These are phyloP conservation scores for Aspergillaceae sp. DNA, from an alignment of 2,329 filamentous ascomycete genomes.

Conservation along the genomic window DNA sequence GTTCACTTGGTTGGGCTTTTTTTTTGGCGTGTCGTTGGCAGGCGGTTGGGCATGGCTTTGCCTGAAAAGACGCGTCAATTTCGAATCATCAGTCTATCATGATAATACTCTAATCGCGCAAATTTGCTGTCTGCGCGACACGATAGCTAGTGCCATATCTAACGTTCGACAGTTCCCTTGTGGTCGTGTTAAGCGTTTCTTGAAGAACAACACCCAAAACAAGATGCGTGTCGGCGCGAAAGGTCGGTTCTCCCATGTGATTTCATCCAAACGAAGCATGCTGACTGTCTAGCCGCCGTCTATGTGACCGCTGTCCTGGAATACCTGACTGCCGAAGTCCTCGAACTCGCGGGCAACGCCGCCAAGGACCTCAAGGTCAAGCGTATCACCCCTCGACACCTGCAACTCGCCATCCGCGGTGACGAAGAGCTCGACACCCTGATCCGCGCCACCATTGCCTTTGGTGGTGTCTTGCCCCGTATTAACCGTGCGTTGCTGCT, in stretches of 20 bases:
- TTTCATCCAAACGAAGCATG: neutral
- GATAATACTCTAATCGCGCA: too few species aligned
- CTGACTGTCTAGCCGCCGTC: slow-evolving; percentile 57
- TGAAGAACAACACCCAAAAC: slow-evolving; percentile 98
- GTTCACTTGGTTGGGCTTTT: neutral
- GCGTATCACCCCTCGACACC: slow-evolving; percentile 95
- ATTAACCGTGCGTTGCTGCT: slow-evolving; percentile 95
- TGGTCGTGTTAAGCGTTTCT: slow-evolving; percentile 98
- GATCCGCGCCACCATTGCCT: slow-evolving; percentile 95
- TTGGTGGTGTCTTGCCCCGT: slow-evolving; percentile 94
- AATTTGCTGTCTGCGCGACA: neutral
- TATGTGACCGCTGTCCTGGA: slow-evolving; percentile 97
- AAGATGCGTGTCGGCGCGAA: slow-evolving; percentile 99
- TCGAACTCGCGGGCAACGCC: slow-evolving; percentile 95
- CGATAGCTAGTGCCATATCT: too few species aligned
- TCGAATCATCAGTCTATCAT: too few species aligned
- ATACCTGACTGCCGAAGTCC: slow-evolving; percentile 94
- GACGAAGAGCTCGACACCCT: slow-evolving; percentile 97
- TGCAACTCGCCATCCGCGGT: slow-evolving; percentile 95
- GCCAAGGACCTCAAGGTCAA: slow-evolving; percentile 99
- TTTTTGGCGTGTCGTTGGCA: neutral
- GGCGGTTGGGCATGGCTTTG: neutral
- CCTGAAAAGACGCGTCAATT: too few species aligned
- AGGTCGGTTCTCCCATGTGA: slow-evolving; percentile 32
- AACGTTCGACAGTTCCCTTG: slow-evolving; percentile 70